Evolutionary conservation across 768 basidiomycete species (phyloP), one percentile per base, ranked within the genome.

Genomic region (Boletus rubescentipes): DNA sequence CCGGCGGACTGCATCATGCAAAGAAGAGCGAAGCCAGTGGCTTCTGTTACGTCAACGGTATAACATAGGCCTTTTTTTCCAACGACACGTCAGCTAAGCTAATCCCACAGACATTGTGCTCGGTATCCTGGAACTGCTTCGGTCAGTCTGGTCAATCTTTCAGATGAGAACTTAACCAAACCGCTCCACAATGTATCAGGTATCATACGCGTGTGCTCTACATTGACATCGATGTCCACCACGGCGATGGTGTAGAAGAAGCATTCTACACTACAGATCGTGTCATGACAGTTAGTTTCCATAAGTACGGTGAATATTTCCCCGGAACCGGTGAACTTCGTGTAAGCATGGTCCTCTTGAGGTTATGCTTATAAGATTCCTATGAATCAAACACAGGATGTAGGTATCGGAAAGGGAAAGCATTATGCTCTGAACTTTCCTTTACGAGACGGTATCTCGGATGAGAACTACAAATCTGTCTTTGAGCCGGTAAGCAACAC

Each of bases 21-120:
- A 99, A 98, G 76, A 99, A 98, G 77, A 93, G 93, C 40, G 97
- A 99, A 74, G 97, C 97, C 0, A 95, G 92, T 62, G 97, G 97
- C 2, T 99, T 99, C 72, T 99, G 97, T 74, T 99, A 98, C 69
- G 92, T 98, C 40, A 98, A 98, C 64, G 96, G 94, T 94, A 54
- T 37, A 40, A 16, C 16, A 31, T 38, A 42, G 34, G 45, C 12
- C 21, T 40, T 53, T 31, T n/a, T 31, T 36, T 42, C 20, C 26
- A 15, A 11, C 8, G 26, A 23, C 12, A 34, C 20, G 29, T 32
- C 23, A 32, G 15, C 56, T 49, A 53, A 51, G 48, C 31, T 51
- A 11, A 42, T 30, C 44, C n/a, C 37, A 2, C 63, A 97, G 96
- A 98, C 67, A 98, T 98, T 60, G 97, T 99, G 8, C 82, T 99